These are phyloP conservation scores for Capsicum baccatum DNA, from an alignment of 257 asterid genomes.

Conservation along the genomic window DNA sequence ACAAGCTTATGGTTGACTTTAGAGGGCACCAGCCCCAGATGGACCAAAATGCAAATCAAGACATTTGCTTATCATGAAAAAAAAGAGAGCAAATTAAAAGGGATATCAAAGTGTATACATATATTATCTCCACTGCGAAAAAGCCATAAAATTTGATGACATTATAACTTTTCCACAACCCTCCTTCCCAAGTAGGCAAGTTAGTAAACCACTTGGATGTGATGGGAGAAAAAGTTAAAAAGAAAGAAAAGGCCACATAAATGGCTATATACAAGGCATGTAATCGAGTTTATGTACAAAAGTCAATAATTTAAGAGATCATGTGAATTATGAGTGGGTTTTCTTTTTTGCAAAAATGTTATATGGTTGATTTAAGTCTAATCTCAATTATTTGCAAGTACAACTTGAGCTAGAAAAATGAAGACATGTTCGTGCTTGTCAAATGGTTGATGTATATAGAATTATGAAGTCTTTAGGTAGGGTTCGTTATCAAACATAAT, in stretches of 20 bases:
- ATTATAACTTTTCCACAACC: not conserved
- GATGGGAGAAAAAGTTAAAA: not conserved
- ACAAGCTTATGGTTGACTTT: slow-evolving; percentile 20
- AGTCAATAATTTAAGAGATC: slow-evolving; percentile 7
- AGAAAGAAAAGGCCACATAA: not conserved
- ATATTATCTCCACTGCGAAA: not conserved
- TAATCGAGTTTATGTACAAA: not conserved
- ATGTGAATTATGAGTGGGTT: slow-evolving; percentile 10
- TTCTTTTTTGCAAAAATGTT: not conserved
- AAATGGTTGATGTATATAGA: not conserved
- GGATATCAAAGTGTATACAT: not conserved
- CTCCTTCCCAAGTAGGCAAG: not conserved
- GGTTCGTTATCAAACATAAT: not conserved
- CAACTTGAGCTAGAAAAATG: not conserved
- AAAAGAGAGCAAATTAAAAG: slow-evolving; percentile 8
- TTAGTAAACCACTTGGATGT: not conserved
- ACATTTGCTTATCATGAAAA: slow-evolving; percentile 11
- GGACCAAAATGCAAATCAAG: slow-evolving; percentile 19
- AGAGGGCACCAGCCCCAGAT: not conserved
- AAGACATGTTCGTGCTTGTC: too few species aligned
- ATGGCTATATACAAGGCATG: slow-evolving; percentile 18
- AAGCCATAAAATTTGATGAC: not conserved
- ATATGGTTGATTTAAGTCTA: not conserved
- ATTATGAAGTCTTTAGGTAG: not conserved
- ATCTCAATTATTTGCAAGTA: not conserved